Conservation (phyloP, 2,329 filamentous ascomycete species). For the Fusarium proliferatum region DNA sequence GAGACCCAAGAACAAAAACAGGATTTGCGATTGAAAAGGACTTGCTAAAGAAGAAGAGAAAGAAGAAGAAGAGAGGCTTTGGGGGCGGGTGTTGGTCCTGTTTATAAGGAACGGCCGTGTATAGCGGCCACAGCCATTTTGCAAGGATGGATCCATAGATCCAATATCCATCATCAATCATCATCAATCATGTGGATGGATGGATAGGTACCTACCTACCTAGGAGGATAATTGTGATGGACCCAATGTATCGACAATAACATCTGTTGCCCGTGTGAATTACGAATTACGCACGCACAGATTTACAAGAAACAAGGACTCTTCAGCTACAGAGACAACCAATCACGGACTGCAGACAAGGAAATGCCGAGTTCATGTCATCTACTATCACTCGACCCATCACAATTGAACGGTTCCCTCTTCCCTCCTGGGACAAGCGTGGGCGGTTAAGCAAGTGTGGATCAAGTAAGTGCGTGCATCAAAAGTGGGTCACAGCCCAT, state of each 20-base stretch:
- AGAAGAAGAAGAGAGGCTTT: constrained; percentile 44
- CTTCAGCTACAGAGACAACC: constrained; percentile 18
- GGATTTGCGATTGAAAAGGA: constrained; percentile 64
- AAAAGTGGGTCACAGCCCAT: not conserved
- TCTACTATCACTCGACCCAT: constrained; percentile 31
- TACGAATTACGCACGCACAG: constrained; percentile 1
- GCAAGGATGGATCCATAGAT: not conserved
- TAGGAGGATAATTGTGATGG: not conserved
- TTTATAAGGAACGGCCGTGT: constrained; percentile 44
- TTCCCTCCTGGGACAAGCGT: constrained; percentile 24
- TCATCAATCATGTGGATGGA: not conserved
- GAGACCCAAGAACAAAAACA: constrained; percentile 57
- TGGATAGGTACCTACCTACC: not conserved
- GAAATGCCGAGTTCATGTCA: constrained; percentile 37
- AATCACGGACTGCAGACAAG: constrained; percentile 34
- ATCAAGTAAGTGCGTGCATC: constrained; percentile 40
- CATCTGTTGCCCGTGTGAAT: constrained; percentile 27
- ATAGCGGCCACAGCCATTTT: constrained; percentile 22
- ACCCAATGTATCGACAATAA: not conserved
- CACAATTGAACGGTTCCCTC: constrained; percentile 32
- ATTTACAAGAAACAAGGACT: constrained; percentile 16
- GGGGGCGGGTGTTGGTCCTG: constrained; percentile 50
- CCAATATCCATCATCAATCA: not conserved
- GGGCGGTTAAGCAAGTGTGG: constrained; percentile 43
- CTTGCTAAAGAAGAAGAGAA: constrained; percentile 73